A percentile compares a stretch with the other conserved stretches of the same genome.
phyloP scores from a whole-genome alignment of 495 filamentous ascomycete genomes.

The Durotheca rogersii region DNA sequence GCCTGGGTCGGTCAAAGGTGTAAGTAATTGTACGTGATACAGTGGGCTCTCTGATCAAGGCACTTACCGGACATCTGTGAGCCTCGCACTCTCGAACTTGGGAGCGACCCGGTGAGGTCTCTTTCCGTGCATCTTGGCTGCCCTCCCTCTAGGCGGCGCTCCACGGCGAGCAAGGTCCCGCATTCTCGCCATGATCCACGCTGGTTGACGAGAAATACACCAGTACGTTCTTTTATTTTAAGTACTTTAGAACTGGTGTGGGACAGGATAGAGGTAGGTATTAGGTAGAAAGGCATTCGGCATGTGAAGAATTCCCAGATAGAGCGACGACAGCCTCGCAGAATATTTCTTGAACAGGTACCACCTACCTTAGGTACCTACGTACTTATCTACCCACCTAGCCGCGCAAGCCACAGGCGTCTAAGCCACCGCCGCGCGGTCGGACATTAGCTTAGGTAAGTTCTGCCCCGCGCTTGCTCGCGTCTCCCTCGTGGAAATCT shows the following conservation, averaged over 20 bases:
- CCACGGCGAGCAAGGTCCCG: slow-evolving; percentile 28
- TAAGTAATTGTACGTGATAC: too few relatives aligned
- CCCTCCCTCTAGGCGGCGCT: slow-evolving; percentile 34
- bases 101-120: slow-evolving; percentile 17
- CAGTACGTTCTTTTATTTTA: too few relatives aligned
- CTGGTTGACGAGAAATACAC: too few relatives aligned
- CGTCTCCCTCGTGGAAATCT: background rate
- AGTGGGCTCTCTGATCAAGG: too few relatives aligned
- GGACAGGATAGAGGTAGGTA: too few relatives aligned
- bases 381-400: background rate
- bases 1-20: slow-evolving; percentile 28
- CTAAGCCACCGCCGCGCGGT: background rate
- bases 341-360: slow-evolving; percentile 25
- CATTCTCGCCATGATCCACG: too few relatives aligned
- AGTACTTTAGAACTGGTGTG: too few relatives aligned
- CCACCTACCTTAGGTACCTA: background rate
- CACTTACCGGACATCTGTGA: slow-evolving; percentile 30
- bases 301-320: background rate
- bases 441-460: background rate
- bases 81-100: slow-evolving; percentile 30
- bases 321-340: slow-evolving; percentile 23
- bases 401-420: slow-evolving; percentile 11
- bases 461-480: background rate
- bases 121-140: slow-evolving; percentile 37
- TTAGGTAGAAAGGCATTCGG: too few relatives aligned